These are phyloP conservation scores for Aspergillus egyptiacus DNA, from an alignment of 495 filamentous ascomycete species.

Conservation along the genomic window DNA sequence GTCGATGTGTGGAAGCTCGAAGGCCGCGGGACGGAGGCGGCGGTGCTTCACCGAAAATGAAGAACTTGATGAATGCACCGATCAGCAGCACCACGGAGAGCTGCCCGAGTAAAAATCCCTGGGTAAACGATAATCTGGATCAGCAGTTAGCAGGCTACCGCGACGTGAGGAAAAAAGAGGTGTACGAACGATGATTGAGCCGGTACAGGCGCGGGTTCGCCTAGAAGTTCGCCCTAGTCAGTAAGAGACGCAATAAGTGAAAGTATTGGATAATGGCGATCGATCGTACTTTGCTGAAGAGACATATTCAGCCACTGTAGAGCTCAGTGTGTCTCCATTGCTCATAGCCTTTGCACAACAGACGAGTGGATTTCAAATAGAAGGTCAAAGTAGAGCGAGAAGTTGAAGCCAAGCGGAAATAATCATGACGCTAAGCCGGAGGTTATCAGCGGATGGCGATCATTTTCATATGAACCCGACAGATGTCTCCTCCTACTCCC, in stretches of 20 bases:
- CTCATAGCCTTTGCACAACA: constrained; percentile 22
- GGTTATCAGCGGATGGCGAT: constrained; percentile 6
- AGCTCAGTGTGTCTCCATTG: constrained; percentile 21
- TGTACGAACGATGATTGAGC: constrained; percentile 45
- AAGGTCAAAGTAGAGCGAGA: background rate
- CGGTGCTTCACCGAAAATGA: constrained; percentile 95
- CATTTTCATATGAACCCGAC: background rate
- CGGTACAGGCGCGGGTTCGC: constrained; percentile 30
- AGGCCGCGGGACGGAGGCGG: constrained; percentile 72
- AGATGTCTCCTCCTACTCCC: no score
- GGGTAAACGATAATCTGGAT: constrained; percentile 74
- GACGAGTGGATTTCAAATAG: background rate
- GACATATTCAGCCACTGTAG: constrained; percentile 33
- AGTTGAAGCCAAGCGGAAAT: background rate
- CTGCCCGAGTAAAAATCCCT: constrained; percentile 90
- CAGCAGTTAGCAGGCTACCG: constrained; percentile 7
- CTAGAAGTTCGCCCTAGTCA: constrained; percentile 21
- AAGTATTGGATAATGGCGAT: background rate
- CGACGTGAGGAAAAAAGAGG: background rate
- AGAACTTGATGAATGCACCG: constrained; percentile 97
- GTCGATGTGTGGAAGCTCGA: constrained; percentile 52
- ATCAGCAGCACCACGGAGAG: constrained; percentile 84
- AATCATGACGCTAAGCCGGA: constrained; percentile 8
- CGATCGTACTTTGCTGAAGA: constrained; percentile 29
- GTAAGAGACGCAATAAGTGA: background rate